Evolutionary conservation across 2,329 filamentous ascomycete genomes (phyloP), one percentile per base, ranked within the genome.

Genomic region (Pseudogymnoascus sp.): DNA sequence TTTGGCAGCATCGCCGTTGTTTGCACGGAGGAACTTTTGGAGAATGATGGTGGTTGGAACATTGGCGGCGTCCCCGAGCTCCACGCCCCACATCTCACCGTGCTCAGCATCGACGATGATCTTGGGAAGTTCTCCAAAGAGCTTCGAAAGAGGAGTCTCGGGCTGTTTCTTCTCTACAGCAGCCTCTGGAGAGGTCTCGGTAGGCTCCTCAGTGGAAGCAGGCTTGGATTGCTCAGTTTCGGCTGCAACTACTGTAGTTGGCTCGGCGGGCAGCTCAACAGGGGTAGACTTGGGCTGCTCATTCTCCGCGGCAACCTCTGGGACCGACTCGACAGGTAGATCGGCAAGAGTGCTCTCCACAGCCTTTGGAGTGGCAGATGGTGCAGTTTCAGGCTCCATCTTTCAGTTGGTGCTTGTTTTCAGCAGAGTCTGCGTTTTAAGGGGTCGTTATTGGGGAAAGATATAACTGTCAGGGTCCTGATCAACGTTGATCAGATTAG

Each of bases 1-100:
- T 72, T 87, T 87, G 61, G 81, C 79, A 6, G 91, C 74, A 71
- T 96, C 87, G 66, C 88, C 87, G 66, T 87, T 86, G 74, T 97
- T 97, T 73, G 93, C 93, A 69, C 93, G 90, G 63, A 98, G 84
- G 78, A 93, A 97, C 79, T 97, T 98, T 74, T 96, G 91, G 59
- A 97, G 81, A 61, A 97, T 84, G 70, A 96, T 87, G 73, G 89
- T 88, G 59, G 89, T 92, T 62, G 90, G 90, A 61, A 93, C 81
- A 70, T 91, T 82, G 41, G 77, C 70, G 43, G 73, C 72, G 40
- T 70, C 66, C 22, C 61, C 37, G 50, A 97, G 84, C 33, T 83
- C 79, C 62, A 97, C 86, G 59, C 93, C 93, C 86, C 93, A 98
- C 82, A 97, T 90, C 80, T 97, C 92, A 61, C 78, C 78, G 76